Base-by-base conservation (phyloP, 305 asterid genomes). In the Euphrasia arctica region DNA sequence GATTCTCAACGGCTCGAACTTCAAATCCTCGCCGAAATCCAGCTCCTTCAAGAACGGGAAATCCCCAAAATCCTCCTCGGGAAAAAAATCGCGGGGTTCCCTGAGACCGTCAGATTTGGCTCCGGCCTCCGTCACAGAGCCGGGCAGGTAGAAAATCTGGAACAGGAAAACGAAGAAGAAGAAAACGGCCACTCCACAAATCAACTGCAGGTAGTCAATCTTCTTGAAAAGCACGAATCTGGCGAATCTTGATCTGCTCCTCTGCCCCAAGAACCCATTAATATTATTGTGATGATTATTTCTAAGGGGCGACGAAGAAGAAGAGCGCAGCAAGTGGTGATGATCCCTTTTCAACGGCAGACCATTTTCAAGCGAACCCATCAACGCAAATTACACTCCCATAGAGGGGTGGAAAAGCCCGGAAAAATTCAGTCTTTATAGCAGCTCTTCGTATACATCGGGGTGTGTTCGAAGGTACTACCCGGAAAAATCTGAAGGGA, bases 331-430 rank as follows among this genome's bases (percentile, higher is more conserved):
- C 31, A 85, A 70, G 70, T 73, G 70, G 47, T 75, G 80, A 74
- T 93, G 22, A 18, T 18, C 95, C 86, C 83, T 88, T 83, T 88
- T 88, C 75, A 78, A 63, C 39, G 84, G 71, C 73, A 66, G 50
- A 66, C 85, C 88, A 80, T 71, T 81, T 66, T 87, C 98, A 65
- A 91, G 92, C 65, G 97, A 91, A 72, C 98, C 98, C 99, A 94
- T 94, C 76, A 42, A 5, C 22, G 22, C 22, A 18, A 18, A 18
- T 7, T 47, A 47, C 52, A 78, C 78, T 79, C 83, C 85, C 95
- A 76, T 81, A 60, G 72, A 85, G 60, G 60, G 58, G n/a, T 22
- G 39, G 6, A 60, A n/a, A 64, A 57, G 31, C 18, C 65, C 29
- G 25, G 1, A 50, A 54, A 57, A 58, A 43, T 34, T 65, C 71